These are phyloP conservation scores for Phialocephala subalpina DNA, from an alignment of 2,329 filamentous ascomycete genomes.

Conservation along the genomic window DNA sequence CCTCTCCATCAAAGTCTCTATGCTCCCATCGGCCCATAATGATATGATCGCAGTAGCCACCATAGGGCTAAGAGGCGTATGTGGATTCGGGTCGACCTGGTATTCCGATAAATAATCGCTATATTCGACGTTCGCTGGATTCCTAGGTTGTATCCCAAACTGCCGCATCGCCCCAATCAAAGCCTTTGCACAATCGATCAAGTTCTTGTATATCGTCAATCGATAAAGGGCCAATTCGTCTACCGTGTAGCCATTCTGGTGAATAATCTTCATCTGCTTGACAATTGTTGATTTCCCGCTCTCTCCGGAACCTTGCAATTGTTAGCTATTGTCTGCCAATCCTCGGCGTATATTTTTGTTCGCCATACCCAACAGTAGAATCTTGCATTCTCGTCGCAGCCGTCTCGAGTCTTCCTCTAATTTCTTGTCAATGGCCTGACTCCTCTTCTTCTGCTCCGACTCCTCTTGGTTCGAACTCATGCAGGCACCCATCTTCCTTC, in stretches of 20 bases:
- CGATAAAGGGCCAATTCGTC: conserved; percentile 95
- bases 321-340: conserved; percentile 1
- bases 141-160: conserved; percentile 83
- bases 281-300: conserved; percentile 99
- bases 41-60: conserved; percentile 85
- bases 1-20: conserved; percentile 85
- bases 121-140: conserved; percentile 74
- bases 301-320: conserved; percentile 83
- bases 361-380: conserved; percentile 84
- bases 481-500: conserved; percentile 82
- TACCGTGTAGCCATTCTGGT: conserved; percentile 95
- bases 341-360: background rate
- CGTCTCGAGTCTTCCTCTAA: conserved; percentile 94
- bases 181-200: conserved; percentile 95
- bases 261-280: conserved; percentile 99
- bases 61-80: conserved; percentile 80
- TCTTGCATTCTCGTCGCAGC: conserved; percentile 98
- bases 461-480: conserved; percentile 86
- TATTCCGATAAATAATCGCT: conserved; percentile 87
- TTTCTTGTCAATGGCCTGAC: conserved; percentile 92
- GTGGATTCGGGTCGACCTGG: conserved; percentile 88
- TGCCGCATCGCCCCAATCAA: conserved; percentile 91
- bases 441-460: conserved; percentile 93
- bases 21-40: conserved; percentile 89
- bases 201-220: conserved; percentile 96